Conservation (phyloP, 345 rosid species). For the Brassica juncea region DNA sequence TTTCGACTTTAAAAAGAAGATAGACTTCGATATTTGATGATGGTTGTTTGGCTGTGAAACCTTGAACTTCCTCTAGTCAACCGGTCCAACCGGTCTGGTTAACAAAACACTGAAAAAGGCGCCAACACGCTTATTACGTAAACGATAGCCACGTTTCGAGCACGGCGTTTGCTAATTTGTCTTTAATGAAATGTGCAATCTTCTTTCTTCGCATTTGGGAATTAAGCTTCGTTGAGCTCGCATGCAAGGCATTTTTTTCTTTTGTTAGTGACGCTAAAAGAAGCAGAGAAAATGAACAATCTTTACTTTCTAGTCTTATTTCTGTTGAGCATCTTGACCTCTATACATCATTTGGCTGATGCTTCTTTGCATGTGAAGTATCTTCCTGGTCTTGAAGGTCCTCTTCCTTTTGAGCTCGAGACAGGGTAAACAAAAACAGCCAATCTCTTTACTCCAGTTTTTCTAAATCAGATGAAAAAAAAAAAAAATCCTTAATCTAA, state of each 20-base stretch:
- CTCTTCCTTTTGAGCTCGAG: conserved; percentile 69
- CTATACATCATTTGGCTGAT: conserved; percentile 17
- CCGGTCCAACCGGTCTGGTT: neutral
- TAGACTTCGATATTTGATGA: neutral
- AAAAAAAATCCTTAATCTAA: neutral
- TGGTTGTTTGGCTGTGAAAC: neutral
- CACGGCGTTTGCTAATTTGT: conserved; percentile 6
- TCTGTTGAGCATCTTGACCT: conserved; percentile 14
- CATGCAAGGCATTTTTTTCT: neutral
- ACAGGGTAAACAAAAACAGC: conserved; percentile 50
- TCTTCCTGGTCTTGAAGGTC: conserved; percentile 69
- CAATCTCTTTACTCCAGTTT: neutral
- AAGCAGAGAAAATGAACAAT: conserved; percentile 23
- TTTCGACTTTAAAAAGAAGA: too few species aligned
- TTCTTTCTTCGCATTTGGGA: neutral
- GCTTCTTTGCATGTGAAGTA: conserved; percentile 38
- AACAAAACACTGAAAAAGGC: neutral
- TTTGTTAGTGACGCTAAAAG: neutral
- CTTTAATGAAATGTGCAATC: neutral
- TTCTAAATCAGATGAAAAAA: neutral
- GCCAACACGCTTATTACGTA: neutral
- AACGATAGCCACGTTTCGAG: conserved; percentile 21
- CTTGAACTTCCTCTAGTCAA: neutral
- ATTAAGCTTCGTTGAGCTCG: neutral
- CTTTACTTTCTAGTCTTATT: neutral